Base-by-base conservation (phyloP, 495 filamentous ascomycete genomes). In the Lindgomyces ingoldianus region DNA sequence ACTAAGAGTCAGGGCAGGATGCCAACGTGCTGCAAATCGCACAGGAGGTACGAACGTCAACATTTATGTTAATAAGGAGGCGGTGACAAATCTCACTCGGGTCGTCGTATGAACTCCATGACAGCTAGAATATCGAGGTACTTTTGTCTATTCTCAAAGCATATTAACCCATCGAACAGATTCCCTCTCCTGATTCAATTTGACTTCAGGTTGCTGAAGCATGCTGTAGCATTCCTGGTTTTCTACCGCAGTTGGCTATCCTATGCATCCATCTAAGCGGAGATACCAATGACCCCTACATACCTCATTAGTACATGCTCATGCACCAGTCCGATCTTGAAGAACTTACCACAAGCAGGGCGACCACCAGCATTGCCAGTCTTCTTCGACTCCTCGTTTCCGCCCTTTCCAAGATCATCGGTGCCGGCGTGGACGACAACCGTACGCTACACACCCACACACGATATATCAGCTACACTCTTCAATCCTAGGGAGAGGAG, bases 371-470 rank as follows among this genome's bases (percentile, higher is more conserved):
- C 95, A 76, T 97, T 98, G 65, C 94, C 95, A 51, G 95, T 98
- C 85, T 92, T 96, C 81, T 94, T 91, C 72, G 91, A 95, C 84
- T 96, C 90, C 81, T 91, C 87, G 79, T 90, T 84, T 52, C 81
- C 90, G 72, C 92, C 91, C 81, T 87, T 86, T 75, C 95, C 94
- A 62, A 98, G 87, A 73, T 98, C 94, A 77, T 98, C 94, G 64
- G 93, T 96, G 65, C 93, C 94, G 70, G 84, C 84, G 81, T 98
- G 94, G 72, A 94, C 86, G 74, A 98, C 94, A 45, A 98, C 84
- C 64, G 94, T 98, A 67, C 94, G 91, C 91, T 96, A 70, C 39
- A 6, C 10, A 25, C 2, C n/a, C 12, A 18, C 49, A n/a, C n/a
- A n/a, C n/a, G n/a, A n/a, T n/a, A n/a, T 44, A 64, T 29, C 52